Percentiles rank a stretch among this genome's conserved stretches.
Evolutionary conservation across 1,139 yeast genomes (phyloP).

Genomic region (Magnusiomyces suaveolens): DNA sequence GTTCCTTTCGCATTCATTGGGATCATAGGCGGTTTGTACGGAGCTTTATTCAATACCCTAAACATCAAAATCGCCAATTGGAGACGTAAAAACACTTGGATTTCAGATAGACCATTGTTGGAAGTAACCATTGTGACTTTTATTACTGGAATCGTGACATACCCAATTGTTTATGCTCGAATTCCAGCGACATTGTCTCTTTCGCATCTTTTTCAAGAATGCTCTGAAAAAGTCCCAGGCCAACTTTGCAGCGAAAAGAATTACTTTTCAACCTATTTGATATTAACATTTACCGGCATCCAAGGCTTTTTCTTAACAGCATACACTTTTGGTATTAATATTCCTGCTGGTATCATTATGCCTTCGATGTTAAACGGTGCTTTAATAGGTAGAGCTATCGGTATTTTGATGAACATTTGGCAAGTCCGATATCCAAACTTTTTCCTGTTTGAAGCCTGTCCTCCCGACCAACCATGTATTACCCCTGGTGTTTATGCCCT

Average conservation of each 20-base stretch:
- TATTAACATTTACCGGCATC: conserved; percentile 39
- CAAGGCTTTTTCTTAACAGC: conserved; percentile 52
- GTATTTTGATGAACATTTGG: conserved; percentile 41
- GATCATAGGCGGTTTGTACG: conserved; percentile 57
- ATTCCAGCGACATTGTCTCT: conserved; percentile 49
- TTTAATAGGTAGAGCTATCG: conserved; percentile 55
- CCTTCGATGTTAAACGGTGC: conserved; percentile 70
- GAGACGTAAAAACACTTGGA: conserved; percentile 23
- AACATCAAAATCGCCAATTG: conserved; percentile 39
- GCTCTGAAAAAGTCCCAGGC: conserved; percentile 32
- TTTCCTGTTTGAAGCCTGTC: conserved; percentile 28
- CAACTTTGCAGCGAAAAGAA: conserved; percentile 32
- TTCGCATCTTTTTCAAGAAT: conserved; percentile 54
- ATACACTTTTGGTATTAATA: conserved; percentile 52
- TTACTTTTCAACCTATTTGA: conserved; percentile 24
- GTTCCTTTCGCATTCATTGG: conserved; percentile 64
- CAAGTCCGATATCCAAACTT: conserved; percentile 26
- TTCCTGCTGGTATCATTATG: conserved; percentile 70
- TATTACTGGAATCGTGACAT: conserved; percentile 46
- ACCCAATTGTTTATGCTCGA: conserved; percentile 46
- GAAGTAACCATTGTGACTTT: conserved; percentile 45
- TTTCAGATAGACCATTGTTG: conserved; percentile 26
- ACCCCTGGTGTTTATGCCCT: conserved; percentile 93
- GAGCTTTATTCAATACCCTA: conserved; percentile 43
- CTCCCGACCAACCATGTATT: conserved; percentile 50